Evolutionary conservation across 257 asterid genomes (phyloP).

Genomic region (Fraxinus cuspidata): DNA sequence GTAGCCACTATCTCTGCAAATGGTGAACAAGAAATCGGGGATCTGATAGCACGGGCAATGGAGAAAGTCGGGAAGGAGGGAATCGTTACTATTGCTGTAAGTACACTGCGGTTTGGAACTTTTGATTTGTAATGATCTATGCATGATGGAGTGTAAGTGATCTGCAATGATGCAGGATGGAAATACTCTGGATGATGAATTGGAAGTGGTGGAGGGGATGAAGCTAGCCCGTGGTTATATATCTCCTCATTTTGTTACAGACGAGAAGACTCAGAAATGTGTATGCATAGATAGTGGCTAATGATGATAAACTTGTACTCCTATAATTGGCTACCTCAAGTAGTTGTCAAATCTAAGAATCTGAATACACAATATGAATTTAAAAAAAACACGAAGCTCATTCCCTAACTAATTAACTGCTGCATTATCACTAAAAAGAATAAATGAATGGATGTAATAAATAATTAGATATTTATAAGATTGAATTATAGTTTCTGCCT

Average conservation of each 20-base stretch:
- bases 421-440: neutral
- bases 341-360: conserved; percentile 9
- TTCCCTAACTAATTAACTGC: neutral
- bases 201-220: conserved; percentile 98
- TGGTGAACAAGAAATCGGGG: conserved; percentile 89
- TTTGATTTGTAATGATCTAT: conserved; percentile 2
- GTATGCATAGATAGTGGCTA: conserved; percentile 49
- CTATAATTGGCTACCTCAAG: neutral
- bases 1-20: conserved; percentile 91
- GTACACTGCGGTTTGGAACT: conserved; percentile 31
- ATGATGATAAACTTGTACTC: neutral
- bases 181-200: conserved; percentile 75
- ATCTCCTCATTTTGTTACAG: conserved; percentile 86
- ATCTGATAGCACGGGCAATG: conserved; percentile 82
- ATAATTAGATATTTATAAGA: neutral
- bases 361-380: neutral
- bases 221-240: conserved; percentile 87
- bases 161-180: conserved; percentile 59
- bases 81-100: conserved; percentile 75
- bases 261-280: conserved; percentile 68
- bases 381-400: conserved; percentile 6
- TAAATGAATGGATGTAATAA: conserved; percentile 7
- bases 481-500: conserved; percentile 6
- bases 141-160: conserved; percentile 17
- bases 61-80: conserved; percentile 98